phyloP scores from a whole-genome alignment of 148 eudicot species.

The Tetragonia tetragonoides region DNA sequence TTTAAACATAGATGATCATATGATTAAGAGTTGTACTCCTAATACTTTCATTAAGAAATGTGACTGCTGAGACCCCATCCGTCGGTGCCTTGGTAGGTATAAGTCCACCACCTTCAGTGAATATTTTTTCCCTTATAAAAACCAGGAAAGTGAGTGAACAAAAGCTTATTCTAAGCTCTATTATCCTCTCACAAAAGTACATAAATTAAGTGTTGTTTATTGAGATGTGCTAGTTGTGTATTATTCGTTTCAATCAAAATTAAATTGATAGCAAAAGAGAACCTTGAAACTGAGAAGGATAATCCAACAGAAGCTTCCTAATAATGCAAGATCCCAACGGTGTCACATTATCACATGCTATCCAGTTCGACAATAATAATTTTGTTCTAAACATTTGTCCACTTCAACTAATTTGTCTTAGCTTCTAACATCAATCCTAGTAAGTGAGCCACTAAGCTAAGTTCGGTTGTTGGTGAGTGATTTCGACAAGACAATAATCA shows the following conservation, averaged over 20 bases:
- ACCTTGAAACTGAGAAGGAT: background rate
- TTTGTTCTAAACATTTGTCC: background rate
- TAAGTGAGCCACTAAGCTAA: too few relatives aligned
- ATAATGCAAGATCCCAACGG: background rate
- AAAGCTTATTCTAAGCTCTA: background rate
- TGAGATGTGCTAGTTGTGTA: background rate
- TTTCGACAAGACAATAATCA: too few relatives aligned
- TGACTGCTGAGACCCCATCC: background rate
- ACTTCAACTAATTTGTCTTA: too few relatives aligned
- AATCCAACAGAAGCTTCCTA: constrained; percentile 7
- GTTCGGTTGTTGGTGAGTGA: too few relatives aligned
- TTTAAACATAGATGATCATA: background rate
- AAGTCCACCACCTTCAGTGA: background rate
- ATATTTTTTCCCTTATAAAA: background rate
- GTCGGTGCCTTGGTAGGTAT: background rate
- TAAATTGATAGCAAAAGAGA: background rate
- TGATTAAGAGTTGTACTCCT: background rate
- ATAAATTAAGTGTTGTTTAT: background rate
- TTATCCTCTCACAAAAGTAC: background rate
- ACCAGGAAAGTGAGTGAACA: background rate
- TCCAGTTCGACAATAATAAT: background rate
- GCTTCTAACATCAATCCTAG: too few relatives aligned
- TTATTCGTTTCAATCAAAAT: background rate
- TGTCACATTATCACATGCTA: background rate
- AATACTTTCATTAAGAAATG: background rate